Base-by-base conservation (phyloP, 2,329 filamentous ascomycete genomes). In the Aspergillus fumigatus region DNA sequence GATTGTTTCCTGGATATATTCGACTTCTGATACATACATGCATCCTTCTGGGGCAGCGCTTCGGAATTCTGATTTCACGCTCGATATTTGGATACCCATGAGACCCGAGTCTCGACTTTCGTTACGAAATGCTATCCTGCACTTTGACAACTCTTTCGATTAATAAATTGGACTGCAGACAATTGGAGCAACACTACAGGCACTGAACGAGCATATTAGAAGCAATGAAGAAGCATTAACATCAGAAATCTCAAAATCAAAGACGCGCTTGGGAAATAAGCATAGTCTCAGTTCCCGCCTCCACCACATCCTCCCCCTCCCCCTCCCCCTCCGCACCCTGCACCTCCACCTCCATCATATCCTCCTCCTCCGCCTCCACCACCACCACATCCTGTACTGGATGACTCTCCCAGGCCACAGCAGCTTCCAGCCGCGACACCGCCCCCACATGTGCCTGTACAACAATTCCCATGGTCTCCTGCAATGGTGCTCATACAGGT, bases 391-490 rank as follows among this genome's bases (percentile, higher is more conserved):
- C 73, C 73, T 6, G 72, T 73, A 62, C 76, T 75, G 0, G 70
- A 73, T 0, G 77, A 77, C 26, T 63, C 68, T 35, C 65, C 67
- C 4, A 74, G 73, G 47, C 73, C 73, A 52, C 71, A 72, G 54
- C 75, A 78, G 35, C 73, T 67, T 21, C 73, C 76, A 17, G 75
- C 75, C 58, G 78, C 79, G 9, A 75, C 77, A 1, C 74, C 79
- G 27, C 68, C 72, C 14, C 70, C 71, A 56, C 73, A 74, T 1
- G 73, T 73, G 5, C 82, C 27, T 29, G 27, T 80, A 41, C 72
- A 77, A 62, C 82, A 84, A 56, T 77, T 79, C 0, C 81, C 81
- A 26, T 64, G 61, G 19, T 67, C 74, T 0, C 78, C 79, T 2
- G 66, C 27, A 0, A 60, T 65, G 6, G 74, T 60, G 57, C 69